A percentile compares a stretch with the other conserved stretches of the same genome.
phyloP scores from a whole-genome alignment of 805 yeast species.

The Yarrowia hollandica region DNA sequence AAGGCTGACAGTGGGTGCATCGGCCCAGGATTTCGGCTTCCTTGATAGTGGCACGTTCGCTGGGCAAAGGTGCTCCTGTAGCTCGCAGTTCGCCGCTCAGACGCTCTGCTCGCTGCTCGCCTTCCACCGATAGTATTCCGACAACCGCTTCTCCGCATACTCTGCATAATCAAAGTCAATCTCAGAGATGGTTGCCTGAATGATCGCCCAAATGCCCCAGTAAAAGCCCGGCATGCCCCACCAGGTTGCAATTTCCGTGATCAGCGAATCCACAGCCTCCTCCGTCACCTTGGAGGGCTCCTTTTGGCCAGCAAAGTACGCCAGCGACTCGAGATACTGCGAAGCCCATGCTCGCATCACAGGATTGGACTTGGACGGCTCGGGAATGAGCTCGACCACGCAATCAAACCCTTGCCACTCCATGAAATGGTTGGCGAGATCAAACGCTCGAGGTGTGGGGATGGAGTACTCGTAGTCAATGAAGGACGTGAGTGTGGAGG shows the following conservation, averaged over 20 bases:
- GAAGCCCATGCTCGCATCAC: slow-evolving; percentile 58
- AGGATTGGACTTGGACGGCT: slow-evolving; percentile 48
- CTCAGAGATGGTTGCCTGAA: slow-evolving; percentile 65
- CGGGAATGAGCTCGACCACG: slow-evolving; percentile 58
- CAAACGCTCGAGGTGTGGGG: slow-evolving; percentile 84
- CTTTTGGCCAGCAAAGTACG: slow-evolving; percentile 29
- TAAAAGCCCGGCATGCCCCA: slow-evolving; percentile 82
- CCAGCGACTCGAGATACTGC: slow-evolving; percentile 50
- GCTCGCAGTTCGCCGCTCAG: neutral
- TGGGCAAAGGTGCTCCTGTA: no score
- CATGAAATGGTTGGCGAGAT: slow-evolving; percentile 87
- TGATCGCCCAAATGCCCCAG: slow-evolving; percentile 84
- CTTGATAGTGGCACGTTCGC: no score
- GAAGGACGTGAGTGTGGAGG: slow-evolving; percentile 43
- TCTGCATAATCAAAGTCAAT: slow-evolving; percentile 70
- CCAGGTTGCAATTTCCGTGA: slow-evolving; percentile 57
- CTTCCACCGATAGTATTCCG: slow-evolving; percentile 73
- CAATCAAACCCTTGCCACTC: slow-evolving; percentile 94
- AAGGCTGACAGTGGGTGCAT: no score
- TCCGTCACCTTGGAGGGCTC: slow-evolving; percentile 30
- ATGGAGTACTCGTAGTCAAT: slow-evolving; percentile 97
- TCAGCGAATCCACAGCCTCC: slow-evolving; percentile 47
- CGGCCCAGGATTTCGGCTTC: no score
- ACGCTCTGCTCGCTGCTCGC: neutral
- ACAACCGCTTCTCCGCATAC: slow-evolving; percentile 59